Evolutionary conservation across 2,329 filamentous ascomycete species (phyloP).

Genomic region (Aspergillus viridinutans): DNA sequence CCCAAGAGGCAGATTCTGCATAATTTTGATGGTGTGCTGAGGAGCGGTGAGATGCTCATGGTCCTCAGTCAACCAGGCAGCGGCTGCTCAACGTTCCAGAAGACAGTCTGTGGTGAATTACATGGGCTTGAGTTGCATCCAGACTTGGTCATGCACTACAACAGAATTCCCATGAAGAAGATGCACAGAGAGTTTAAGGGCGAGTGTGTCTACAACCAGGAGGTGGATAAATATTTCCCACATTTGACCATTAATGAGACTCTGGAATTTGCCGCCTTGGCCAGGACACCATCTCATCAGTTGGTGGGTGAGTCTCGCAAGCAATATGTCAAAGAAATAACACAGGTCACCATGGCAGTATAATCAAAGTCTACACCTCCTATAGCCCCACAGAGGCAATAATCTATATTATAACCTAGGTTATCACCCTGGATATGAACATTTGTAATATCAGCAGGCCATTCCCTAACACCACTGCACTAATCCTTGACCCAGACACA

Average conservation of each 20-base stretch:
- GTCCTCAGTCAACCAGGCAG: conserved; percentile 40
- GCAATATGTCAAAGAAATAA: conserved; percentile 40
- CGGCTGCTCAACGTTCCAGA: conserved; percentile 75
- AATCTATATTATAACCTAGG: too few relatives aligned
- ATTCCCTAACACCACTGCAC: too few relatives aligned
- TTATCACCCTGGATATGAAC: too few relatives aligned
- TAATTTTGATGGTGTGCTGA: conserved; percentile 51
- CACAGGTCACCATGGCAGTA: conserved; percentile 40
- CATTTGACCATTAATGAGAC: conserved; percentile 56
- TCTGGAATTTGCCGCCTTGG: conserved; percentile 52
- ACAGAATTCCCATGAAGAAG: conserved; percentile 58
- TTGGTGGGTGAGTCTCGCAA: conserved; percentile 41
- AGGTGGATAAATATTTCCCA: conserved; percentile 51
- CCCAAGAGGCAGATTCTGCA: conserved; percentile 54
- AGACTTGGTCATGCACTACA: conserved; percentile 73
- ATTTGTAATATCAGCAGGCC: too few relatives aligned
- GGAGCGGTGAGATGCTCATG: conserved; percentile 45
- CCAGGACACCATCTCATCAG: conserved; percentile 44
- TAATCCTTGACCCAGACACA: too few relatives aligned
- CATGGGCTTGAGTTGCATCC: conserved; percentile 71
- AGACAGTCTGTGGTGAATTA: conserved; percentile 76
- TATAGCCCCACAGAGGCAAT: too few relatives aligned
- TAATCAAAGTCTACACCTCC: too few relatives aligned
- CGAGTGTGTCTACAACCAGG: conserved; percentile 38
- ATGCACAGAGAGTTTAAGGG: conserved; percentile 62